phyloP scores from a whole-genome alignment of 805 yeast genomes.

The Metschnikowia koreensis region DNA sequence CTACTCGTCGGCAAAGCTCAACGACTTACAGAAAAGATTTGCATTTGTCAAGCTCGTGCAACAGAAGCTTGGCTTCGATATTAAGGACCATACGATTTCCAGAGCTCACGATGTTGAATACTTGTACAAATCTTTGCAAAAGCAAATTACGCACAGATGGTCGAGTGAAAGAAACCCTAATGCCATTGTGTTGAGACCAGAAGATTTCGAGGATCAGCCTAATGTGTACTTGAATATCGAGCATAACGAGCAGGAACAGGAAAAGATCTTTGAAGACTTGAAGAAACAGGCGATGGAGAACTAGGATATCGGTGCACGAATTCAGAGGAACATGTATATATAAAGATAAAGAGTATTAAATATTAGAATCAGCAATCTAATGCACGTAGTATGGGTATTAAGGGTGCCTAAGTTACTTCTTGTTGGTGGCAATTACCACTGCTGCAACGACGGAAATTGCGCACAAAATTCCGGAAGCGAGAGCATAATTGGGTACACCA shows the following conservation, averaged over 20 bases:
- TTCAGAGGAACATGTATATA: slow-evolving; percentile 11
- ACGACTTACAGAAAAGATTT: slow-evolving; percentile 51
- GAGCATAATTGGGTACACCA: slow-evolving; percentile 58
- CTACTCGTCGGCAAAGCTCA: slow-evolving; percentile 7
- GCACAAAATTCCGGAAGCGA: slow-evolving; percentile 63
- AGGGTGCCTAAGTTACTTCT: slow-evolving; percentile 26
- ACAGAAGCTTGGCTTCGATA: slow-evolving; percentile 45
- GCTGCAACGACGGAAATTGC: slow-evolving; percentile 48
- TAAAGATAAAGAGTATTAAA: neutral
- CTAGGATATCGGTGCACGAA: neutral
- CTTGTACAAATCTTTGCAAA: slow-evolving; percentile 37
- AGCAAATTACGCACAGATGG: slow-evolving; percentile 41
- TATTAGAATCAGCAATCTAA: neutral
- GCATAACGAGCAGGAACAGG: slow-evolving; percentile 45
- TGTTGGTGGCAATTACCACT: slow-evolving; percentile 16
- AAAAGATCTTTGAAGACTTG: slow-evolving; percentile 45
- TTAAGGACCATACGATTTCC: slow-evolving; percentile 52
- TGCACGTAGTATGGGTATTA: neutral
- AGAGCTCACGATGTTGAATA: slow-evolving; percentile 37
- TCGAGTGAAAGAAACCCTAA: slow-evolving; percentile 70
- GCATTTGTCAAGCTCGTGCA: slow-evolving; percentile 48
- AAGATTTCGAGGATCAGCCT: slow-evolving; percentile 51
- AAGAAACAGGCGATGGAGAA: slow-evolving; percentile 38
- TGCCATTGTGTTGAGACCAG: slow-evolving; percentile 60
- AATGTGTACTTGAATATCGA: slow-evolving; percentile 57